Evolutionary conservation across 768 basidiomycete species (phyloP).

Genomic region (Chiua virens): DNA sequence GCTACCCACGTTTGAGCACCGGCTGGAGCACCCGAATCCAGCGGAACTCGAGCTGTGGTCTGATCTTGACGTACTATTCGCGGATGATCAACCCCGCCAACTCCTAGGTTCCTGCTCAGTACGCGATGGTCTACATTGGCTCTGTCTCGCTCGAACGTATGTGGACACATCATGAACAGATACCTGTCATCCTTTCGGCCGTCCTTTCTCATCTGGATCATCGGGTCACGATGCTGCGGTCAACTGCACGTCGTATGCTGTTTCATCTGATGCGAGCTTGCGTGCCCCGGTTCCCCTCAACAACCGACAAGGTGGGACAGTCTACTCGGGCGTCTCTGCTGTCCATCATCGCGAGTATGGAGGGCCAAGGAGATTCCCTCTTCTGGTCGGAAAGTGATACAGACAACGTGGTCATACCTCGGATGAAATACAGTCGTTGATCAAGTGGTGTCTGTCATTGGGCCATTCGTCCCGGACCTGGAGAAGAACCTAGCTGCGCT

Average conservation of each 20-base stretch:
- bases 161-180: constrained; percentile 69
- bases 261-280: constrained; percentile 85
- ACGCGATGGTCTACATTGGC: constrained; percentile 81
- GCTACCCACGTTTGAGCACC: constrained; percentile 75
- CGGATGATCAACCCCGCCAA: constrained; percentile 62
- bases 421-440: constrained; percentile 70
- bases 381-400: constrained; percentile 77
- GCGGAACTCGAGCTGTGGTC: constrained; percentile 78
- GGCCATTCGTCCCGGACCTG: constrained; percentile 68
- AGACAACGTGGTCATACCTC: constrained; percentile 53
- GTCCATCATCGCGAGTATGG: constrained; percentile 51
- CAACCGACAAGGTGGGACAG: constrained; percentile 56
- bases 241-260: constrained; percentile 72
- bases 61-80: constrained; percentile 75
- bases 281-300: constrained; percentile 72
- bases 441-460: constrained; percentile 63
- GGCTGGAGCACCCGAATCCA: constrained; percentile 55
- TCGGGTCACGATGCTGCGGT: constrained; percentile 63
- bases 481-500: constrained; percentile 77
- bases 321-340: constrained; percentile 51
- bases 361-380: constrained; percentile 52
- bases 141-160: constrained; percentile 74
- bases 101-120: constrained; percentile 81
- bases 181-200: constrained; percentile 76
- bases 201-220: constrained; percentile 85